phyloP scores from a whole-genome alignment of 1,284 basidiomycete genomes.

The Apiotrichum brassicae region DNA sequence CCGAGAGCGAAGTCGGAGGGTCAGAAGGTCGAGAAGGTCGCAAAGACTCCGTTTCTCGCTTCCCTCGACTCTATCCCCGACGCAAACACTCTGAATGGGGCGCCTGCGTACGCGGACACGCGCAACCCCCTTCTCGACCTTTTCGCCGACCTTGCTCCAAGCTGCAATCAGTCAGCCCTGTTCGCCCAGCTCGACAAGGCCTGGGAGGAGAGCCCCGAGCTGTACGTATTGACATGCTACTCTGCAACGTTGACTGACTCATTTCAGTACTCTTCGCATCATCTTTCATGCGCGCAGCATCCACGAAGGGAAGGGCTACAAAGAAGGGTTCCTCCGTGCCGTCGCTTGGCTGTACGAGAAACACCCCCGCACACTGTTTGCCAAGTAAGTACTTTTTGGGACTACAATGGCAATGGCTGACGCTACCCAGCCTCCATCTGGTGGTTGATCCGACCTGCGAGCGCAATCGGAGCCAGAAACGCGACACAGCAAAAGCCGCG shows the following conservation, averaged over 20 bases:
- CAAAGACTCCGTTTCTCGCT: constrained; percentile 15
- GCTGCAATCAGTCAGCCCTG: too few relatives aligned
- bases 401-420: too few relatives aligned
- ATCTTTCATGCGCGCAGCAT: constrained; percentile 36
- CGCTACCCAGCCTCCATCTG: constrained; percentile 16
- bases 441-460: constrained; percentile 28
- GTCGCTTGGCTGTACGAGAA: constrained; percentile 28
- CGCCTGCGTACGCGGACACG: constrained; percentile 9
- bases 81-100: constrained; percentile 23
- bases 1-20: neutral
- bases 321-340: constrained; percentile 20
- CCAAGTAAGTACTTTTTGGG: constrained; percentile 4
- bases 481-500: constrained; percentile 12
- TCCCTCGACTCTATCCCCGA: constrained; percentile 16
- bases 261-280: constrained; percentile 22
- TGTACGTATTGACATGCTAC: too few relatives aligned
- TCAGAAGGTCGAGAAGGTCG: neutral
- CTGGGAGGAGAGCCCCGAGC: too few relatives aligned
- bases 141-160: neutral
- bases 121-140: neutral
- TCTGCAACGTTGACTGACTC: too few relatives aligned
- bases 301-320: constrained; percentile 33
- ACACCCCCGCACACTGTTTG: constrained; percentile 27
- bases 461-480: constrained; percentile 15
- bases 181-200: too few relatives aligned